phyloP scores from a whole-genome alignment of 352 stramenopile species.

The Pythium dissimile region DNA sequence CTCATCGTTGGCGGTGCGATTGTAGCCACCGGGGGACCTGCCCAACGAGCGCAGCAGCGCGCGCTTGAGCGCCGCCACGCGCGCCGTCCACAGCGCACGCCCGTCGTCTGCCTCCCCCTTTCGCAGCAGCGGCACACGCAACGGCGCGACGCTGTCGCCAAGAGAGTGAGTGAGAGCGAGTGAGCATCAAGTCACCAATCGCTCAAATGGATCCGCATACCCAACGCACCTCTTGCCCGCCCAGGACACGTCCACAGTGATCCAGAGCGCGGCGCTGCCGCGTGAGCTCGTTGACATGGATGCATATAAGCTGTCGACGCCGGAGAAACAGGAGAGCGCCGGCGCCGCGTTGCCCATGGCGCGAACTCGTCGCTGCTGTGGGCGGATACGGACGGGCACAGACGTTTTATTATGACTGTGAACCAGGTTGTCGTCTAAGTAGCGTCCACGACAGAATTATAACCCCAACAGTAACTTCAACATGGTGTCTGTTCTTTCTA shows the following conservation, averaged over 20 bases:
- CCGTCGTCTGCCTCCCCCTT: neutral
- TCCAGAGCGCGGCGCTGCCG: neutral
- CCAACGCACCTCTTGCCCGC: neutral
- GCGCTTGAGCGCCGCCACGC: conserved; percentile 31
- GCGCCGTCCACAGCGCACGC: conserved; percentile 16
- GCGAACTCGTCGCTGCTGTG: neutral
- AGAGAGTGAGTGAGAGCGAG: no score
- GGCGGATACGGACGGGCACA: no score
- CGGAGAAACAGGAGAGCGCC: neutral
- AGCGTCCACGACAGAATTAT: neutral
- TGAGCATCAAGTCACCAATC: neutral
- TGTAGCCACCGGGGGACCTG: neutral
- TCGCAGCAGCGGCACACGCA: neutral
- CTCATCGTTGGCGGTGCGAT: no score
- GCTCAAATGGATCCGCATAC: neutral
- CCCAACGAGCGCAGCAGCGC: conserved; percentile 23
- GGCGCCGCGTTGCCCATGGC: conserved; percentile 25
- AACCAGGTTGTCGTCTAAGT: no score
- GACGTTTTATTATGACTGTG: no score
- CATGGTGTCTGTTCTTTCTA: neutral
- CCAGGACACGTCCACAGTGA: neutral
- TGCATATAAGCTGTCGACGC: neutral
- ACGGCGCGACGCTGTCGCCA: conserved; percentile 5
- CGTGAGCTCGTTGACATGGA: no score
- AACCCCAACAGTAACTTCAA: neutral